Evolutionary conservation across 140 eudicot genomes (phyloP).

Genomic region (Ambrosia hybrid): DNA sequence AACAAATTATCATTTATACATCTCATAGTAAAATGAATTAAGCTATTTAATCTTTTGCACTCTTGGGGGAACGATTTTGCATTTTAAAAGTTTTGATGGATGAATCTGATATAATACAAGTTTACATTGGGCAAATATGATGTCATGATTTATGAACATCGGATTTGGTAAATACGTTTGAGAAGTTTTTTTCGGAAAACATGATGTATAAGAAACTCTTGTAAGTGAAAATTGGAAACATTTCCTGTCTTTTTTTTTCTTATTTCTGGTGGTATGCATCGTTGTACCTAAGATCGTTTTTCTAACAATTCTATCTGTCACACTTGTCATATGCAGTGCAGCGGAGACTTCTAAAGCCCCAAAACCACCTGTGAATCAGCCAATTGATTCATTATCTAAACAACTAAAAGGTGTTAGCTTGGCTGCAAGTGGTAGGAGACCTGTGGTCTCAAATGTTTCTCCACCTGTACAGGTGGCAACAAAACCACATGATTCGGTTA

Average conservation of each 20-base stretch:
- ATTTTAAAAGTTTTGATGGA: too few species aligned
- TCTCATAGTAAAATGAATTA: too few species aligned
- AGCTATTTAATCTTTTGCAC: too few species aligned
- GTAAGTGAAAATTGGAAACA: not conserved
- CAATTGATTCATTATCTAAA: constrained; percentile 43
- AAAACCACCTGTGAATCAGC: constrained; percentile 34
- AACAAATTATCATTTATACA: too few species aligned
- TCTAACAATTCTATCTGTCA: constrained; percentile 2
- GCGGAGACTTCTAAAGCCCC: constrained; percentile 44
- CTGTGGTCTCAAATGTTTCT: constrained; percentile 33
- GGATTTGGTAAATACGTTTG: too few species aligned
- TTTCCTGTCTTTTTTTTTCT: not conserved
- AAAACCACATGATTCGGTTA: constrained; percentile 41
- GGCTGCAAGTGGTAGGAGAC: constrained; percentile 36
- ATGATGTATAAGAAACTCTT: not conserved
- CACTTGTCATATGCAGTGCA: constrained; percentile 34
- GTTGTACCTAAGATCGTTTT: not conserved
- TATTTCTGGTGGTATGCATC: not conserved
- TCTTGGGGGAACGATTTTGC: too few species aligned
- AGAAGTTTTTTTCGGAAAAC: too few species aligned
- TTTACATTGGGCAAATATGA: too few species aligned
- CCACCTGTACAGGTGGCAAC: constrained; percentile 33
- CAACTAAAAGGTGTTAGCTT: constrained; percentile 41
- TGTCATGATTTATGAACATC: too few species aligned
- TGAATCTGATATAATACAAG: too few species aligned